Evolutionary conservation across 306 rosid species (phyloP).

Genomic region (Prunus davidiana): DNA sequence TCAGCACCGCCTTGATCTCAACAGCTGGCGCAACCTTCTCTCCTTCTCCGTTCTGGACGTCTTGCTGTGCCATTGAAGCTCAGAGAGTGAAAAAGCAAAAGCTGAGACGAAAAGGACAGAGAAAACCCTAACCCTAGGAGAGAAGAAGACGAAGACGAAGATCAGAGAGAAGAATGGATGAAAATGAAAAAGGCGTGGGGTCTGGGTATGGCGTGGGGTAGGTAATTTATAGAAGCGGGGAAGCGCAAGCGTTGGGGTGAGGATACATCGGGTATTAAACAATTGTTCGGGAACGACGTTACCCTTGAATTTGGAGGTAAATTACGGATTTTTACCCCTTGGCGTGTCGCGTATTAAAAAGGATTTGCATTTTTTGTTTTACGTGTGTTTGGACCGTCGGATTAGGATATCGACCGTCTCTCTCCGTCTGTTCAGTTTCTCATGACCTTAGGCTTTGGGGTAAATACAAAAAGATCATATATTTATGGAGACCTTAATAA

Average conservation of each 20-base stretch:
- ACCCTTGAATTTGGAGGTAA: not conserved
- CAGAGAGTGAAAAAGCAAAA: not conserved
- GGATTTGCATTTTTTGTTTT: not conserved
- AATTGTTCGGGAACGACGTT: not conserved
- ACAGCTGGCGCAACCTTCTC: slow-evolving; percentile 22
- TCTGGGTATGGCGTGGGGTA: slow-evolving; percentile 15
- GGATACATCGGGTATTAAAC: slow-evolving; percentile 37
- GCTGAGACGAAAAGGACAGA: not conserved
- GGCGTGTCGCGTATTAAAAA: slow-evolving; percentile 16
- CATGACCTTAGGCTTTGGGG: not conserved
- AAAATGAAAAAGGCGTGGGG: slow-evolving; percentile 33
- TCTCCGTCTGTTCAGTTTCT: not conserved
- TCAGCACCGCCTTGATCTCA: slow-evolving; percentile 44
- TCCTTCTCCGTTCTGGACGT: slow-evolving; percentile 52
- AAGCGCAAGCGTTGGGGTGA: slow-evolving; percentile 36
- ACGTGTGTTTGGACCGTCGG: not conserved
- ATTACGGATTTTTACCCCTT: slow-evolving; percentile 11
- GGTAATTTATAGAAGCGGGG: slow-evolving; percentile 52
- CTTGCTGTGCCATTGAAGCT: slow-evolving; percentile 54
- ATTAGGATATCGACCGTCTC: not conserved
- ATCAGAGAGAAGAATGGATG: not conserved
- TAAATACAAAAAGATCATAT: not conserved
- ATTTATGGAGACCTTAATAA: too few relatives aligned
- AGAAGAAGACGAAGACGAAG: slow-evolving; percentile 18
- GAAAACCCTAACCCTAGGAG: slow-evolving; percentile 48